Conservation (phyloP, 1,284 basidiomycete genomes). For the Leccinum holopus region DNA sequence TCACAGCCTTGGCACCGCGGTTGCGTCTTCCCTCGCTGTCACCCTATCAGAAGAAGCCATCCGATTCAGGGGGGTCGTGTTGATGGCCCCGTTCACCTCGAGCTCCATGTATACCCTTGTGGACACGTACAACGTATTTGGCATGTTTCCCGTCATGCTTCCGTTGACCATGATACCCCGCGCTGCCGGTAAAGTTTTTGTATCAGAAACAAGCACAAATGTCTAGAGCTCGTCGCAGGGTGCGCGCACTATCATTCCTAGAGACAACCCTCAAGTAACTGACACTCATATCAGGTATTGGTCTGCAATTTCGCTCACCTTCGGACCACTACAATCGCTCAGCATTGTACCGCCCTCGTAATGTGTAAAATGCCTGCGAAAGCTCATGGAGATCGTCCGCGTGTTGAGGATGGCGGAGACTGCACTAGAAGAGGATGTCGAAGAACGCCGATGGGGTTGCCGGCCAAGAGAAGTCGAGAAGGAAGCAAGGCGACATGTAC, state of each 20-base stretch:
- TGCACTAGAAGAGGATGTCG: conserved; percentile 61
- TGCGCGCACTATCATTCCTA: conserved; percentile 36
- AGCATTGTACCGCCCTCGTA: conserved; percentile 77
- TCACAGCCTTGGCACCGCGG: conserved; percentile 82
- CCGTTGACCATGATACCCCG: conserved; percentile 70
- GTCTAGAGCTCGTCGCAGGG: conserved; percentile 84
- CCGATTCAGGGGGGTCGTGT: conserved; percentile 59
- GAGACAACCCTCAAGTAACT: background rate
- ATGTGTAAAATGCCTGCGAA: conserved; percentile 69
- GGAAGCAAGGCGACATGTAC: conserved; percentile 75
- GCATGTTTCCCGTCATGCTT: conserved; percentile 69
- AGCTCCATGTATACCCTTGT: conserved; percentile 52
- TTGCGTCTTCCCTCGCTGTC: conserved; percentile 62
- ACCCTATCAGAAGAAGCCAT: conserved; percentile 56
- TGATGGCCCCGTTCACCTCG: conserved; percentile 79
- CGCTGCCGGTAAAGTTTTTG: conserved; percentile 57
- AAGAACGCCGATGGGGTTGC: conserved; percentile 69
- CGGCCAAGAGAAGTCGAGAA: conserved; percentile 64
- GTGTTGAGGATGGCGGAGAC: conserved; percentile 51
- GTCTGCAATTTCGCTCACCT: conserved; percentile 67
- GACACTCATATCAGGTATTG: conserved; percentile 58
- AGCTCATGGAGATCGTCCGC: conserved; percentile 59
- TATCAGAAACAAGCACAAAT: background rate
- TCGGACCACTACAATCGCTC: conserved; percentile 82
- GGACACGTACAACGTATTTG: conserved; percentile 71